A percentile compares a stretch with the other conserved stretches of the same genome.
Conservation (phyloP, 352 stramenopile genomes). For the Phytopythium cucurbitacearum region DNA sequence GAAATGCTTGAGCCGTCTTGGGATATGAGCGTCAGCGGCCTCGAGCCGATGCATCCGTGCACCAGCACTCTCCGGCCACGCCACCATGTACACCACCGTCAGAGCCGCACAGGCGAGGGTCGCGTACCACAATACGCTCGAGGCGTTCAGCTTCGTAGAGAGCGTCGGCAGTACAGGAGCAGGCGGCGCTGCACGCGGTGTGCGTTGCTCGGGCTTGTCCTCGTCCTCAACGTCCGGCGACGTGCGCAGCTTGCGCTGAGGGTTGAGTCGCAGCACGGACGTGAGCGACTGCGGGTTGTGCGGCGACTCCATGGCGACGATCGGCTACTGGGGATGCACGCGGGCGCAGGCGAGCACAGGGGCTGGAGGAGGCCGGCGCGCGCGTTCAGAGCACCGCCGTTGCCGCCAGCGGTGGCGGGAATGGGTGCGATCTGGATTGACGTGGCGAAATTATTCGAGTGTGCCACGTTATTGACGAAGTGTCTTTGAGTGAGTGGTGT, state of each 20-base stretch:
- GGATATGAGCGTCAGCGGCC: conserved; percentile 12
- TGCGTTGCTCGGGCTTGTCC: not conserved
- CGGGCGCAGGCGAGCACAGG: too few relatives aligned
- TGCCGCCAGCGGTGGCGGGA: too few relatives aligned
- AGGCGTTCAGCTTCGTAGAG: too few relatives aligned
- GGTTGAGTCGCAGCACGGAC: conserved; percentile 2
- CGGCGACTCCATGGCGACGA: conserved; percentile 3
- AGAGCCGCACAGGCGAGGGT: conserved; percentile 1
- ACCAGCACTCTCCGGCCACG: not conserved
- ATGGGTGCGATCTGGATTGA: too few relatives aligned
- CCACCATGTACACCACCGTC: conserved; percentile 3
- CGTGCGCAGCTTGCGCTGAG: conserved; percentile 10
- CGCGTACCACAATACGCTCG: conserved; percentile 4
- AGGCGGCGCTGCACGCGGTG: not conserved
- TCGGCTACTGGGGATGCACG: too few relatives aligned
- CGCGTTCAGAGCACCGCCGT: too few relatives aligned
- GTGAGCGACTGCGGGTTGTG: conserved; percentile 5
- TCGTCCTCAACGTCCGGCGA: conserved; percentile 5
- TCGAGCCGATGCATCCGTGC: conserved; percentile 4
- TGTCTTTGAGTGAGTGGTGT: too few relatives aligned
- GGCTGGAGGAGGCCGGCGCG: too few relatives aligned
- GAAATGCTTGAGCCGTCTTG: conserved; percentile 18
- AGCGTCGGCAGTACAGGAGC: not conserved
- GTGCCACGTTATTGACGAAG: too few relatives aligned
- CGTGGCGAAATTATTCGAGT: too few relatives aligned